Conservation (phyloP, 2,329 filamentous ascomycete species). For the Myriosclerotinia scirpicola region DNA sequence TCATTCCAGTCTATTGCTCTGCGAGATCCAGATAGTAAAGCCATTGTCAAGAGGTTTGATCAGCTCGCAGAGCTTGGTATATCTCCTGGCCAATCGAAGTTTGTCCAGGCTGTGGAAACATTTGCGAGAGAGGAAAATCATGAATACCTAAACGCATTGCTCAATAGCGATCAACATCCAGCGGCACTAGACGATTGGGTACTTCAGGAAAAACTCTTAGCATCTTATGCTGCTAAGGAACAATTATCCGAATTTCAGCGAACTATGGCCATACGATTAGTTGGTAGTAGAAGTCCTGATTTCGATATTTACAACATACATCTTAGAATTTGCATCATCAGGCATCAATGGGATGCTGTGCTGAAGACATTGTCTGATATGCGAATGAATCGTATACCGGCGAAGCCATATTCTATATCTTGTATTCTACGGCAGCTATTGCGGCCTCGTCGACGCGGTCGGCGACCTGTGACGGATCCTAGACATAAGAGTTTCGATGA, state of each 20-base stretch:
- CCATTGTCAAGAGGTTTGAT: constrained; percentile 58
- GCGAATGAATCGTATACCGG: constrained; percentile 45
- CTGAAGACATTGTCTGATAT: constrained; percentile 47
- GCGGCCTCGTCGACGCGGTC: constrained; percentile 40
- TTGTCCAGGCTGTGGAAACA: constrained; percentile 62
- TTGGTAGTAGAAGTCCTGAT: constrained; percentile 43
- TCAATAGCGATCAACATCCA: constrained; percentile 62
- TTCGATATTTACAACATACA: constrained; percentile 49
- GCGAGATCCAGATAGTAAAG: constrained; percentile 56
- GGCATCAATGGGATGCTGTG: constrained; percentile 40
- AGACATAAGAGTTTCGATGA: constrained; percentile 36
- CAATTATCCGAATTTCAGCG: constrained; percentile 55
- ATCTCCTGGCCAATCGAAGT: constrained; percentile 60
- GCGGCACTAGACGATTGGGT: constrained; percentile 58
- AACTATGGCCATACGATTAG: constrained; percentile 54
- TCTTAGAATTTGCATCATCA: constrained; percentile 44
- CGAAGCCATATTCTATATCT: constrained; percentile 48
- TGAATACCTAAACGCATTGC: constrained; percentile 34
- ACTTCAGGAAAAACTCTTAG: constrained; percentile 55
- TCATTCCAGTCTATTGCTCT: constrained; percentile 76
- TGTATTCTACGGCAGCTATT: constrained; percentile 46
- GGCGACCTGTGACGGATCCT: constrained; percentile 27
- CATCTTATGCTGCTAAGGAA: constrained; percentile 50
- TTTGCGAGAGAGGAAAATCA: constrained; percentile 59
- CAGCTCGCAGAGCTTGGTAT: constrained; percentile 64